Percentiles rank a stretch among this genome's conserved stretches.
phyloP scores from a whole-genome alignment of 352 stramenopile species.

The Pilasporangium apinafurcum region DNA sequence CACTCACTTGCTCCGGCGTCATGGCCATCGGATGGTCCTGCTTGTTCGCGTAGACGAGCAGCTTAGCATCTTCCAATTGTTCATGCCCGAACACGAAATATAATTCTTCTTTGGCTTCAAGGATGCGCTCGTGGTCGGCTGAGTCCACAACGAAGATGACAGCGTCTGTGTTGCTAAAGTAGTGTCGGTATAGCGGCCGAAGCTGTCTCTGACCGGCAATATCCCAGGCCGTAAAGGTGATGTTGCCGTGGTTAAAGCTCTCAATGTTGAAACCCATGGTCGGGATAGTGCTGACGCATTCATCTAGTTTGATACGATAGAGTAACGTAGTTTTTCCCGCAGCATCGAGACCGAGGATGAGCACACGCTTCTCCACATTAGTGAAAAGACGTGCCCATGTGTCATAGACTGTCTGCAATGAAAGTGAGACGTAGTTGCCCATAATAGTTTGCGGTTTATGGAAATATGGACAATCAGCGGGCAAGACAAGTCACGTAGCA shows the following conservation, averaged over 20 bases:
- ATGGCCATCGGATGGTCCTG: not conserved
- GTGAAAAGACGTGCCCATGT: not conserved
- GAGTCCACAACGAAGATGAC: conserved; percentile 23
- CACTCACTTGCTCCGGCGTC: not conserved
- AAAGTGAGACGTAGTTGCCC: no score
- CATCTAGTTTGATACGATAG: conserved; percentile 13
- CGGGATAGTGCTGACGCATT: conserved; percentile 8
- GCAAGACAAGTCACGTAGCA: no score
- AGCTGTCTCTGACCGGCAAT: conserved; percentile 13
- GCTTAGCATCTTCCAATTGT: conserved; percentile 1
- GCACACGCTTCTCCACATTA: conserved; percentile 3
- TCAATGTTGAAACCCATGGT: conserved; percentile 24
- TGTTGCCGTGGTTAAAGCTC: conserved; percentile 3
- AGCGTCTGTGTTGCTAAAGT: conserved; percentile 25
- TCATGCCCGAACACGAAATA: conserved; percentile 10
- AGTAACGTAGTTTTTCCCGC: conserved; percentile 22
- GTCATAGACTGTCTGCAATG: no score
- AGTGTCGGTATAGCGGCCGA: conserved; percentile 14
- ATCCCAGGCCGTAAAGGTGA: conserved; percentile 10
- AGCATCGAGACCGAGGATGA: conserved; percentile 18
- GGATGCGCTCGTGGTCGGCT: conserved; percentile 14
- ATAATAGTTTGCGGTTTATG: no score
- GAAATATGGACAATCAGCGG: no score
- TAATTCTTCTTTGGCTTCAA: conserved; percentile 9
- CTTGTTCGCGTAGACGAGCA: conserved; percentile 6